Evolutionary conservation across 2,329 filamentous ascomycete genomes (phyloP).

Genomic region (Stachybotrys chlorohalonatus): DNA sequence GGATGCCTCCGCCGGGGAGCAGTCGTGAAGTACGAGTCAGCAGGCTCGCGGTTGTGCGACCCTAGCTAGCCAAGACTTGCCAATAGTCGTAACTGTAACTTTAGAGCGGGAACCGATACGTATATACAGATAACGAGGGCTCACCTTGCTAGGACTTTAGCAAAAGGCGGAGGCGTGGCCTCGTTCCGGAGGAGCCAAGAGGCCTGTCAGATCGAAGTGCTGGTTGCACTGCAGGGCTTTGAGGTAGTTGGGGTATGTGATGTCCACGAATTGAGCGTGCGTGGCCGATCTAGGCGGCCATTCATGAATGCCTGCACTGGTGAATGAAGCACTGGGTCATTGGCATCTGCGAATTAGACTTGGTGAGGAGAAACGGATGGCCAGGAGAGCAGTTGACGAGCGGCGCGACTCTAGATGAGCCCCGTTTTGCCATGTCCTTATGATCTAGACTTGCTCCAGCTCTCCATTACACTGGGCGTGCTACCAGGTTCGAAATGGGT

Average conservation of each 20-base stretch:
- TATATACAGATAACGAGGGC: background rate
- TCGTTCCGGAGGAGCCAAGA: background rate
- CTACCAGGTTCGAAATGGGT: background rate
- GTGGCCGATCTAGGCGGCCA: background rate
- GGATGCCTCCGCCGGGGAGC: background rate
- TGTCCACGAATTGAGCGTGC: background rate
- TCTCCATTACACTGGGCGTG: background rate
- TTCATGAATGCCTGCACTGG: background rate
- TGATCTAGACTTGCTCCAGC: background rate
- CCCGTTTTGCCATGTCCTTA: background rate
- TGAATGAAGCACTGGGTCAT: background rate
- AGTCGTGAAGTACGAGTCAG: background rate
- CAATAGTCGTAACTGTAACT: background rate
- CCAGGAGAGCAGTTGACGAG: background rate
- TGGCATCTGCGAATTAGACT: background rate
- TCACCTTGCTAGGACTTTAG: background rate
- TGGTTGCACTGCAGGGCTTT: background rate
- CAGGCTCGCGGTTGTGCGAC: background rate
- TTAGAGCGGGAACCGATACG: background rate
- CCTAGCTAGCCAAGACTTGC: background rate
- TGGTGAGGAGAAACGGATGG: background rate
- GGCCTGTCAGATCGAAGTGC: background rate
- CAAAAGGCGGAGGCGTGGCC: background rate
- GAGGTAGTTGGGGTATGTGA: background rate
- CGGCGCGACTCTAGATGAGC: background rate